Percentiles rank a stretch among this genome's conserved stretches.
These are phyloP conservation scores for Cryphonectria japonica DNA, from an alignment of 2,329 filamentous ascomycete species.

Conservation along the genomic window DNA sequence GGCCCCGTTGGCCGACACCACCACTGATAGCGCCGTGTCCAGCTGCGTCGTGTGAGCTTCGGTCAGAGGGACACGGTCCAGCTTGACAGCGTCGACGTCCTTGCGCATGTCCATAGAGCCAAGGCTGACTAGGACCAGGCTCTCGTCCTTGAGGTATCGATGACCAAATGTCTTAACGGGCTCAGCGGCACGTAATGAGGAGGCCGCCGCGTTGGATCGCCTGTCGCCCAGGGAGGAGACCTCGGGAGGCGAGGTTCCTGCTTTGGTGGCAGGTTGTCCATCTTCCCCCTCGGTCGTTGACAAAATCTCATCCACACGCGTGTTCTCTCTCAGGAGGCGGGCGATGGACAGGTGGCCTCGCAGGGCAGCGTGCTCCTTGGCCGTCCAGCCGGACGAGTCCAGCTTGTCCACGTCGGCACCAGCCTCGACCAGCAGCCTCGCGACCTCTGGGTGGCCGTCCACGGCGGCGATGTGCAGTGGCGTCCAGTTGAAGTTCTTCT, in stretches of 20 bases:
- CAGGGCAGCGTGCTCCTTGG: conserved; percentile 88
- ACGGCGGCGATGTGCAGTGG: conserved; percentile 93
- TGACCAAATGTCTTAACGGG: conserved; percentile 95
- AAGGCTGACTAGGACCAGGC: conserved; percentile 87
- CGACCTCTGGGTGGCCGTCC: conserved; percentile 78
- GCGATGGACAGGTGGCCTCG: conserved; percentile 87
- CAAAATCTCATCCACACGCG: conserved; percentile 43
- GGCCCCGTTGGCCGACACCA: conserved; percentile 84
- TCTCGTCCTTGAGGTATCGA: conserved; percentile 86
- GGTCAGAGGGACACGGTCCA: conserved; percentile 85
- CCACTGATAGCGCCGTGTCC: conserved; percentile 89
- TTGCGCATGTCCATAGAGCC: conserved; percentile 95
- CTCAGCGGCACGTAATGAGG: conserved; percentile 61
- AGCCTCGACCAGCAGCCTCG: conserved; percentile 75
- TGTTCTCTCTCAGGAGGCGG: conserved; percentile 58
- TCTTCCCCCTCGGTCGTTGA: conserved; percentile 23
- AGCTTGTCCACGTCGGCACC: conserved; percentile 74
- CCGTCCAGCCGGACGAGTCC: conserved; percentile 92
- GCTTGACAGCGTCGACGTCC: conserved; percentile 74
- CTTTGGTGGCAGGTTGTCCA: conserved; percentile 19
- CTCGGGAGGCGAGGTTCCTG: conserved; percentile 50
- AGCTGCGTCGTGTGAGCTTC: conserved; percentile 92
- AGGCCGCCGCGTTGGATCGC: conserved; percentile 50
- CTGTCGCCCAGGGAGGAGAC: conserved; percentile 65
- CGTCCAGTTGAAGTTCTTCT: conserved; percentile 91